Base-by-base conservation (phyloP, 352 stramenopile genomes). In the Globisporangium okanoganense region DNA sequence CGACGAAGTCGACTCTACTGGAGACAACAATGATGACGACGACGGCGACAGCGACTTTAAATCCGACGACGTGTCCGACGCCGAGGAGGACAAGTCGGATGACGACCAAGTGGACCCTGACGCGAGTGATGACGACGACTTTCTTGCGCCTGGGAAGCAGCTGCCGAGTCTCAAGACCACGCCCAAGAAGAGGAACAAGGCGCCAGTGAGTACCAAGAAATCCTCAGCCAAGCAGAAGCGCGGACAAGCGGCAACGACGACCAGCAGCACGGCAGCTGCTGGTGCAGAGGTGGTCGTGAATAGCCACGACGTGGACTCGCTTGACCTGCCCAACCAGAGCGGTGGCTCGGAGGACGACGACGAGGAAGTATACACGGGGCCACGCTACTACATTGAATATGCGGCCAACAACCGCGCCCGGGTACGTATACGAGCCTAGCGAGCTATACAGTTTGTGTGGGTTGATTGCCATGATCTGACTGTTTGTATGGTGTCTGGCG, bases 321-420 rank as follows among this genome's bases (percentile, higher is more conserved):
- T 84, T 61, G 71, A 79, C 2, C 58, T 82, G 58, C 22, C 44
- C 22, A 29, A 57, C 58, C 64, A 35, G 58, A 33, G 36, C 25
- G 22, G 22, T 13, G 68, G 71, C 41, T 65, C 48, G 13, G 79
- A 75, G 22, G 70, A 55, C 2, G 72, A 82, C 3, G 67, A 79
- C 44, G 63, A 71, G 13, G 72, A 78, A 50, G 56, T 70, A 14
- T 89, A 89, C 62, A 56, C 65, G 0, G 79, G 83, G 0, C 79
- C 81, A 13, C 44, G 63, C 13, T 93, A 91, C 65, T 85, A 69
- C 44, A 62, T 93, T 55, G 83, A 93, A 62, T 93, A 93, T 52
- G 73, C 76, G 9, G 44, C 64, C 2, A 91, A 88, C 57, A 68
- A 50, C 18, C 72, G 83, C 58, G 67, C 80, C 24, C 86, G 81